Percentiles rank a stretch among this genome's conserved stretches.
Conservation (phyloP, 176 grass and related monocot genomes). For the Aegilops umbellulata region DNA sequence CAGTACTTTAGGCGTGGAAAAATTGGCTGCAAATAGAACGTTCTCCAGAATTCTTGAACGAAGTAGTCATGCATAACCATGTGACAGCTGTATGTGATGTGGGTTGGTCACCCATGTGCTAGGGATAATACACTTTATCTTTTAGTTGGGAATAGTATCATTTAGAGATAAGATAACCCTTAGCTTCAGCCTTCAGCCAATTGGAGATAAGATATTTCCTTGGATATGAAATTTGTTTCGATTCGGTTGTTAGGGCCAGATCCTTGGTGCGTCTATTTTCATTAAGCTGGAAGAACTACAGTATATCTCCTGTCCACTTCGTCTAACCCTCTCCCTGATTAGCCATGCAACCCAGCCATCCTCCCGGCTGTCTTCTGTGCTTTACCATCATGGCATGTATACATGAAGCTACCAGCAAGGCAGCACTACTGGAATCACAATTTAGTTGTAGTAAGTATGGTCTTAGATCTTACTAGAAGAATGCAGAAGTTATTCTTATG, state of each 20-base stretch:
- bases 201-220: conserved; percentile 1
- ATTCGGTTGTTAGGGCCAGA: background rate
- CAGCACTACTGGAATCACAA: background rate
- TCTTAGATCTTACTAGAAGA: conserved; percentile 18
- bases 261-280: background rate
- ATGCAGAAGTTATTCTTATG: background rate
- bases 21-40: background rate
- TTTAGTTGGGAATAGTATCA: background rate
- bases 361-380: background rate
- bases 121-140: background rate
- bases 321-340: background rate
- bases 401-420: background rate
- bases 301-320: background rate
- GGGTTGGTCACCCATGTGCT: conserved; percentile 10
- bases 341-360: background rate
- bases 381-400: background rate
- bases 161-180: conserved; percentile 3
- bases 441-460: background rate
- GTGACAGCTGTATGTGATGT: background rate
- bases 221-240: background rate
- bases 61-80: background rate
- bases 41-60: background rate
- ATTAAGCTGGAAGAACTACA: background rate
- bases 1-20: background rate
- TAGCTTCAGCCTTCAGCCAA: background rate